Conservation (phyloP, 805 yeast species). For the Myxozyma sirexii region DNA sequence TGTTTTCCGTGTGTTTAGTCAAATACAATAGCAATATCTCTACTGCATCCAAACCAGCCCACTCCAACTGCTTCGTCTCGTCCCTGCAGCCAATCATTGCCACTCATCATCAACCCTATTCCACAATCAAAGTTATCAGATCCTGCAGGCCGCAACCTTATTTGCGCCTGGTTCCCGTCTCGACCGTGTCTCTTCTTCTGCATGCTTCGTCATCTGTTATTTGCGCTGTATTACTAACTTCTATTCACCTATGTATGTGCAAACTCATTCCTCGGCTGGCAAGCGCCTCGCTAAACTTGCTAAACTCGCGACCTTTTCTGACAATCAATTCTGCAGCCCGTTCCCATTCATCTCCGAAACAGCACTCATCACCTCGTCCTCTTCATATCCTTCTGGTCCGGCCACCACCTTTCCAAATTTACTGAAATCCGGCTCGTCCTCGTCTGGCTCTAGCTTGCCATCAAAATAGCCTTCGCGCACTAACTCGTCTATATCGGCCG, state of each 20-base stretch:
- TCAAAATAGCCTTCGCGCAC: constrained; percentile 8
- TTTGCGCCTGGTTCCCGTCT: neutral
- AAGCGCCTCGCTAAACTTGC: no score
- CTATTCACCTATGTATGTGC: neutral
- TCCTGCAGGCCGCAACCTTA: constrained; percentile 12
- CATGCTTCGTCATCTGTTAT: neutral
- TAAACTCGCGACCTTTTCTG: no score
- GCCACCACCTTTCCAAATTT: constrained; percentile 19
- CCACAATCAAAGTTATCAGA: constrained; percentile 19
- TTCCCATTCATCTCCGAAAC: constrained; percentile 6
- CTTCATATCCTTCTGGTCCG: constrained; percentile 24
- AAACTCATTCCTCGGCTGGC: neutral
- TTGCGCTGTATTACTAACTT: neutral
- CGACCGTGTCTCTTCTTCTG: neutral
- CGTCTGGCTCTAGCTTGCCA: constrained; percentile 15
- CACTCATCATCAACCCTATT: neutral
- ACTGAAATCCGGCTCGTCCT: constrained; percentile 6
- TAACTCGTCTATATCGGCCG: constrained; percentile 25
- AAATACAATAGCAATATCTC: no score
- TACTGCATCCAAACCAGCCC: neutral
- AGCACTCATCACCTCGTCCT: constrained; percentile 22
- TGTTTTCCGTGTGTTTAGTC: neutral
- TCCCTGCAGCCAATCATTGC: neutral
- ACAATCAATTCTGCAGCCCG: constrained; percentile 3
- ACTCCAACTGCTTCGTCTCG: neutral